Base-by-base conservation (phyloP, 164 flowering plant genomes). In the Nymphaea thermarum region DNA sequence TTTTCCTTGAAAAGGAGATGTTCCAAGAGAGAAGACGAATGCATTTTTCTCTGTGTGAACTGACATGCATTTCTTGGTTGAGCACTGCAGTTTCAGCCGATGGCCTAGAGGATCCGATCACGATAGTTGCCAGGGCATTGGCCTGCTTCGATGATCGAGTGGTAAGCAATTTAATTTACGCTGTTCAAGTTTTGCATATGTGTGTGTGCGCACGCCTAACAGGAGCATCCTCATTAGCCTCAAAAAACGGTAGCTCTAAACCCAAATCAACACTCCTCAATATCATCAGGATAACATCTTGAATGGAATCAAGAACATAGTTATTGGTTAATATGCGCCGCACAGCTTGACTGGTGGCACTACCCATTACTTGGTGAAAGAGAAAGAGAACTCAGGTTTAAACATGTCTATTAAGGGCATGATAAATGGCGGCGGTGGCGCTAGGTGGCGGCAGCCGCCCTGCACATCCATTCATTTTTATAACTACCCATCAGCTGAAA, bases 91-190 rank as follows among this genome's bases (percentile, higher is more conserved):
- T 7, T 60, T 70, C 68, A 71, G 74, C 64, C 60, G 44, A 75
- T 59, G 61, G 67, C 10, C 74, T 51, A 0, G 68, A 74, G 44
- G 77, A 73, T 47, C 80, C 88, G n/a, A 62, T 80, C 60, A 77
- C 77, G 47, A 55, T 89, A 36, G 81, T 85, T 43, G 75, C 81
- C 60, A 83, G 80, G 67, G 96, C 96, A 57, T 72, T 88, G 76
- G 57, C 73, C 11, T 93, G 98, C 69, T 84, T 93, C 77, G 74
- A 79, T 61, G 77, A 86, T 43, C 85, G 82, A 44, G n/a, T 67
- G 74, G 98, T 93, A 77, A 76, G 64, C 64, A 17, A 62, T 17
- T 17, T 17, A 12, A 11, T 4, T 16, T 1, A 55, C 10, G 16
- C 60, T 55, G 1, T 10, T 55, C 60, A 8, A 8, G 10, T 55